Base-by-base conservation (phyloP, 129 eudicot species). In the Helianthus tuberosus region DNA sequence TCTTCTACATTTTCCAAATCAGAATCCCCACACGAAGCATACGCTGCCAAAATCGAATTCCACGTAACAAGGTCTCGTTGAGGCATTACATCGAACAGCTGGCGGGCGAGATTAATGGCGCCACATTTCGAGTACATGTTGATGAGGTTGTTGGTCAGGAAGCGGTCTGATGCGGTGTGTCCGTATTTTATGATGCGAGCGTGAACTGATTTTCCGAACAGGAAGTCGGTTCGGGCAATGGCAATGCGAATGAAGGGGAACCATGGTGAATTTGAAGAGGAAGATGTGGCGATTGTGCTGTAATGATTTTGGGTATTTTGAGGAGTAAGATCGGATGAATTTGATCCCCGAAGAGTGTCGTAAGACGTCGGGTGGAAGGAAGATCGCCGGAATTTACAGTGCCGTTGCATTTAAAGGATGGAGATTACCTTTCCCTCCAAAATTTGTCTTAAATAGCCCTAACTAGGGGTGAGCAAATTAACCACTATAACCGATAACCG, bases 31-130 rank as follows among this genome's bases (percentile, higher is more conserved):
- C 11, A 20, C n/a, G 50, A 53, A 11, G 77, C 70, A 12, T 77
- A 74, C 12, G 80, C 83, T 11, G 83, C 81, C n/a, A 81, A 68
- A 12, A 74, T 85, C 17, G 84, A 81, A 0, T 20, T 20, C 23
- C 89, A 85, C 2, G 89, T 69, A 3, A 85, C 77, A 9, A 74
- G 74, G 66, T 85, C 84, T 75, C 86, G 66, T 11, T 78, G 66
- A 36, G 86, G 86, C 67, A 69, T 82, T 81, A 6, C 78, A 47
- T 78, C 86, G 14, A 85, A 81, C 83, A 81, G 69, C 0, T 64
- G 82, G 81, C 74, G 72, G 29, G 86, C 86, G 8, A 35, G 38
- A n/a, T 20, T n/a, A 5, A 85, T 54, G 5, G 77, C 61, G 4
- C 79, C 83, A 9, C 83, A 77, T 70, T 84, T 84, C 0, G 76